Percentiles rank a stretch among this genome's conserved stretches.
These are phyloP conservation scores for Penicillium sp. DNA, from an alignment of 2,329 filamentous ascomycete genomes.

Conservation along the genomic window DNA sequence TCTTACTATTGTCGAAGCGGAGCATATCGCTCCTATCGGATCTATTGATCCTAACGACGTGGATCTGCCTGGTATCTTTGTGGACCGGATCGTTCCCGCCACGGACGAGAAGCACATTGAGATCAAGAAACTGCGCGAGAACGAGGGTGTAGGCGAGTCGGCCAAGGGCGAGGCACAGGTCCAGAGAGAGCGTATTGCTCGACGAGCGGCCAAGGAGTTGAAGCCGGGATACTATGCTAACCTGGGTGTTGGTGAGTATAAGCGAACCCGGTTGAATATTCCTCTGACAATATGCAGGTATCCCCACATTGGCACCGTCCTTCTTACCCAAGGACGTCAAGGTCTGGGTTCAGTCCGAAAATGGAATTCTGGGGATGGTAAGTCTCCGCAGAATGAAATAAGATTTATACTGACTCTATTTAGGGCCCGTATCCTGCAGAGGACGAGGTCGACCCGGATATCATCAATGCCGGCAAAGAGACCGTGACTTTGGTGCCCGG, in stretches of 20 bases:
- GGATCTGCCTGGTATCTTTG: constrained; percentile 75
- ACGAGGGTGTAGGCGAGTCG: constrained; percentile 32
- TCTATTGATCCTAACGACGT: constrained; percentile 69
- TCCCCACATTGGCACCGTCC: constrained; percentile 77
- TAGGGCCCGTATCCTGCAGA: constrained; percentile 68
- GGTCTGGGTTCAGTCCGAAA: constrained; percentile 83
- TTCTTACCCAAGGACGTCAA: constrained; percentile 64
- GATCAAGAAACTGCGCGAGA: constrained; percentile 56
- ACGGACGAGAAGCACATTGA: constrained; percentile 70
- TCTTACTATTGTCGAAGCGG: constrained; percentile 76
- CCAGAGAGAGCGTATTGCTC: constrained; percentile 61
- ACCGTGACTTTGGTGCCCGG: constrained; percentile 76
- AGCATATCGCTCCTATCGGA: constrained; percentile 73
- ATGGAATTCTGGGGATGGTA: constrained; percentile 73
- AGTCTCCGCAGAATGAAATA: constrained; percentile 16
- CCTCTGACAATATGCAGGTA: constrained; percentile 46
- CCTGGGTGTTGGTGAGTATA: constrained; percentile 30
- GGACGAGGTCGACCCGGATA: constrained; percentile 68
- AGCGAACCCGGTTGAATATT: background rate
- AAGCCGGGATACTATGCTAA: constrained; percentile 52
- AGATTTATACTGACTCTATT: background rate
- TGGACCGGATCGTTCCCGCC: constrained; percentile 73
- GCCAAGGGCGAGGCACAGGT: constrained; percentile 31
- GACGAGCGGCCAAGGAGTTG: constrained; percentile 72
- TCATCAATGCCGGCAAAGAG: constrained; percentile 84